Conservation (phyloP, 2,329 filamentous ascomycete species). For the Fusarium buxicola region DNA sequence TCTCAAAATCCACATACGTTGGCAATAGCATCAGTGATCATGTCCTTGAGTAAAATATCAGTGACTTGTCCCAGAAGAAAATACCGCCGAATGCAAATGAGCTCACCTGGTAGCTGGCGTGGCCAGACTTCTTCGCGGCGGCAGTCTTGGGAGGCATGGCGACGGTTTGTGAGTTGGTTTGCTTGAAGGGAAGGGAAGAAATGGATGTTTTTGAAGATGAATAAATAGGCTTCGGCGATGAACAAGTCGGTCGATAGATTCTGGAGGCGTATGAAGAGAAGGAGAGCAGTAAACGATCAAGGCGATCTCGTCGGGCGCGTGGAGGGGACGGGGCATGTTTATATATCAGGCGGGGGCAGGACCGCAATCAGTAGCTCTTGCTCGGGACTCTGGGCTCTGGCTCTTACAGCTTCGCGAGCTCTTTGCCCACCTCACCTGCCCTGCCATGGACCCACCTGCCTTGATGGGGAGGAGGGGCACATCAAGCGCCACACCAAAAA, state of each 20-base stretch:
- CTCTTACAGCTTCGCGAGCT: slow-evolving; percentile 39
- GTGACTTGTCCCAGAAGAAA: slow-evolving; percentile 3
- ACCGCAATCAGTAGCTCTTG: slow-evolving; percentile 66
- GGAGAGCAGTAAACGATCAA: slow-evolving; percentile 51
- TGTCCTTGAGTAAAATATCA: slow-evolving; percentile 59
- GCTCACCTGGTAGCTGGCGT: slow-evolving; percentile 71
- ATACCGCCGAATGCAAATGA: slow-evolving; percentile 16
- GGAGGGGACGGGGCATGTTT: slow-evolving; percentile 66
- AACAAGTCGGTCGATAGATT: slow-evolving; percentile 16
- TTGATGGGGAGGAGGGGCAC: slow-evolving; percentile 39
- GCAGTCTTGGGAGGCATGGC: slow-evolving; percentile 72
- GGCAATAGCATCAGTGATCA: slow-evolving; percentile 72
- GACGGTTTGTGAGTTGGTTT: slow-evolving; percentile 46
- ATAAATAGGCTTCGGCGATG: slow-evolving; percentile 42
- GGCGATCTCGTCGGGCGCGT: slow-evolving; percentile 62
- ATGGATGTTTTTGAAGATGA: slow-evolving; percentile 36
- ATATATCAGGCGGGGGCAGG: slow-evolving; percentile 69
- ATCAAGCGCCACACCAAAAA: slow-evolving; percentile 43
- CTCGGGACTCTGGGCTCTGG: slow-evolving; percentile 29
- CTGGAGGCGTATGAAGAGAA: slow-evolving; percentile 42
- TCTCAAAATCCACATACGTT: slow-evolving; percentile 60
- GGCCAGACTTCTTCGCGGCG: slow-evolving; percentile 63
- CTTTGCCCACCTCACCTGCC: slow-evolving; percentile 25
- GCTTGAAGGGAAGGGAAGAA: slow-evolving; percentile 28
- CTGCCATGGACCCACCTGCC: slow-evolving; percentile 41